Evolutionary conservation across 148 eudicot species (phyloP).

Genomic region (Nepenthes mirabilis): DNA sequence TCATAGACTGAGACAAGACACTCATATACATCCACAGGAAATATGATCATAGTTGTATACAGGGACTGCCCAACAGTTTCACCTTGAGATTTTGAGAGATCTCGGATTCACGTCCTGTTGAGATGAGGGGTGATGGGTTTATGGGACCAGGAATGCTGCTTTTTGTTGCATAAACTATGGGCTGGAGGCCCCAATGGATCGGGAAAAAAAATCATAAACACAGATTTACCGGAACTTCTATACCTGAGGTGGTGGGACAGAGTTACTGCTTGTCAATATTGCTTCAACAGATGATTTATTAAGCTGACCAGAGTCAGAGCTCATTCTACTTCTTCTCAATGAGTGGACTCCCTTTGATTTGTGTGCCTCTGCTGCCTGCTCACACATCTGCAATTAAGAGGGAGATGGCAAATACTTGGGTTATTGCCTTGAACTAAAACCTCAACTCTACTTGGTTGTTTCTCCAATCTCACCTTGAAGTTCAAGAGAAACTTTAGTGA

Average conservation of each 20-base stretch:
- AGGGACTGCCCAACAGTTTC: no score
- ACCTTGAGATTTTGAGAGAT: no score
- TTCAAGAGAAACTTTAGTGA: no score
- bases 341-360: constrained; percentile 77
- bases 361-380: constrained; percentile 98
- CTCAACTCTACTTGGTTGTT: no score
- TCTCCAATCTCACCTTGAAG: no score
- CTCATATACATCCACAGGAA: no score
- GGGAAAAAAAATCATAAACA: not conserved
- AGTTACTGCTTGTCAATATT: constrained; percentile 40
- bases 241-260: constrained; percentile 56
- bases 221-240: constrained; percentile 1
- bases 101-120: no score
- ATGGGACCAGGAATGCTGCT: no score
- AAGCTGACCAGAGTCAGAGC: constrained; percentile 51
- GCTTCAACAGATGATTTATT: constrained; percentile 88
- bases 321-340: constrained; percentile 51
- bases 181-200: no score
- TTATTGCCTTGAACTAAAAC: not conserved
- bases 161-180: not conserved
- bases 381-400: constrained; percentile 63
- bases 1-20: no score
- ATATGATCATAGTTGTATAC: no score
- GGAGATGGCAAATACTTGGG: not conserved
- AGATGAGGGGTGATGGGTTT: no score